Conservation (phyloP, 768 basidiomycete species). For the Trametes maxima region DNA sequence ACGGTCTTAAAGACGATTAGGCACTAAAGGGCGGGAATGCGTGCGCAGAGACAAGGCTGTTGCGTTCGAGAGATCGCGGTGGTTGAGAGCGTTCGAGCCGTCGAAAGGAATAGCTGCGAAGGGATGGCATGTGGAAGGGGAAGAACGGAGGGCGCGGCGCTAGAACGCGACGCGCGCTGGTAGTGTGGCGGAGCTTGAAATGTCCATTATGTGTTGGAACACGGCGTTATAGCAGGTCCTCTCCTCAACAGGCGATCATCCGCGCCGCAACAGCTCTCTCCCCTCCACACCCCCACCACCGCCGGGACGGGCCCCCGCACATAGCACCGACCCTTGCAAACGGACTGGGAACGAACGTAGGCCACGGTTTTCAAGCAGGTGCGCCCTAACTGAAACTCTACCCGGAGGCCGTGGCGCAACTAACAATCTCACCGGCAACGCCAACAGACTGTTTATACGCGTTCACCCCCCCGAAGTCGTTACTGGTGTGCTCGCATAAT, state of each 20-base stretch:
- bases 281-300: neutral
- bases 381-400: constrained; percentile 1
- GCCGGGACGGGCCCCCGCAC: neutral
- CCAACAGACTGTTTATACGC: constrained; percentile 7
- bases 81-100: neutral
- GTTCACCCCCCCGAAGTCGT: neutral
- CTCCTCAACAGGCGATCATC: constrained; percentile 15
- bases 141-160: constrained; percentile 16
- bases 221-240: constrained; percentile 19
- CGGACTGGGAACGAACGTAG: neutral
- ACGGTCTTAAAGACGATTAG: too few species aligned
- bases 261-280: constrained; percentile 6
- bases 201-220: constrained; percentile 22
- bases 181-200: constrained; percentile 22
- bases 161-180: constrained; percentile 14
- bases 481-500: constrained; percentile 26
- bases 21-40: too few species aligned
- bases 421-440: constrained; percentile 3
- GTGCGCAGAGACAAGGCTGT: too few species aligned
- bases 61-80: neutral
- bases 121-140: neutral
- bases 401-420: constrained; percentile 10
- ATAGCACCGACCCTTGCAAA: neutral
- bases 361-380: neutral
- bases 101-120: neutral